Conservation (phyloP, 805 yeast species). For the Helenozyma rhizophorensis region DNA sequence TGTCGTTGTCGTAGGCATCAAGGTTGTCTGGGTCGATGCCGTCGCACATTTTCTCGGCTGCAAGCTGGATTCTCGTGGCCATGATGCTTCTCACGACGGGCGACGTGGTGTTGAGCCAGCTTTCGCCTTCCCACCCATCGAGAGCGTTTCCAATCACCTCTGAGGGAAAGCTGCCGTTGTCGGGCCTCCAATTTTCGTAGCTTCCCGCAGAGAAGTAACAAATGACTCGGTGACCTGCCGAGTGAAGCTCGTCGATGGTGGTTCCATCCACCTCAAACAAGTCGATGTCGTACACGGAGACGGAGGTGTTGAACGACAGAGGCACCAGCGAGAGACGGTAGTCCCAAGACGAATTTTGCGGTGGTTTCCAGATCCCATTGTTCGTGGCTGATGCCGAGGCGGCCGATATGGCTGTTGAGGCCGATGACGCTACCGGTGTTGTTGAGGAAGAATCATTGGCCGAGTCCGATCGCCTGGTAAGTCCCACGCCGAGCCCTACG, state of each 20-base stretch:
- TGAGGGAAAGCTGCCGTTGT: constrained; percentile 13
- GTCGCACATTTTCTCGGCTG: constrained; percentile 20
- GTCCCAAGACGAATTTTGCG: constrained; percentile 6
- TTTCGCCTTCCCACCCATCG: constrained; percentile 26
- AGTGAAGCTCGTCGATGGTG: constrained; percentile 15
- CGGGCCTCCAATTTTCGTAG: constrained; percentile 25
- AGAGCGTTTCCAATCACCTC: constrained; percentile 19
- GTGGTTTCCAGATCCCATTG: background rate
- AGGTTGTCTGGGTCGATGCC: constrained; percentile 27
- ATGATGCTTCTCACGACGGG: constrained; percentile 17
- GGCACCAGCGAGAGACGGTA: constrained; percentile 12
- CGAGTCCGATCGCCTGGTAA: no score
- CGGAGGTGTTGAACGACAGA: constrained; percentile 3
- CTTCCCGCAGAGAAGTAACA: constrained; percentile 30
- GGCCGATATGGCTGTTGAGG: no score
- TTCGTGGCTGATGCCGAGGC: no score
- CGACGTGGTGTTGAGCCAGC: constrained; percentile 22
- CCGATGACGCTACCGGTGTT: no score
- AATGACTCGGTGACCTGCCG: constrained; percentile 17
- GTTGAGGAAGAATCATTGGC: no score
- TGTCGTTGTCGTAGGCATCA: constrained; percentile 25
- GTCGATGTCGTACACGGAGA: constrained; percentile 22
- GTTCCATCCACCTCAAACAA: constrained; percentile 14
- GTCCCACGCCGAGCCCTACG: constrained; percentile 1
- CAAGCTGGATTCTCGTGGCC: constrained; percentile 16